phyloP scores from a whole-genome alignment of 257 asterid species.

The Solanum verrucosum region DNA sequence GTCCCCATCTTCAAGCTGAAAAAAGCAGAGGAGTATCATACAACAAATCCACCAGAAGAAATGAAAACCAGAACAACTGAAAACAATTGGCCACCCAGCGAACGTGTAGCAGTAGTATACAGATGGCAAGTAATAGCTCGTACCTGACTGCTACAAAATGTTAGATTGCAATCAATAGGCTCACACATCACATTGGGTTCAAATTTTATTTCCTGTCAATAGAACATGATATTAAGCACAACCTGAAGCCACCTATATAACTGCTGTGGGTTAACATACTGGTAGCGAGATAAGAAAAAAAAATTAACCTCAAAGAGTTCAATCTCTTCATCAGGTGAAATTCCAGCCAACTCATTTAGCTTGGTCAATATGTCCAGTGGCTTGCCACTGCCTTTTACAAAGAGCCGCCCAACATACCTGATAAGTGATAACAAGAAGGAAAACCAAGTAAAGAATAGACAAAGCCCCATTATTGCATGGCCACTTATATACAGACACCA shows the following conservation, averaged over 20 bases:
- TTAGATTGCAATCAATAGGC: conserved; percentile 46
- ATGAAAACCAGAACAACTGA: not conserved
- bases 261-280: not conserved
- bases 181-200: conserved; percentile 80
- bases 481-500: not conserved
- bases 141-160: conserved; percentile 60
- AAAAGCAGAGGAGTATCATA: conserved; percentile 6
- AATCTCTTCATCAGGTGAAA: conserved; percentile 62
- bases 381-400: conserved; percentile 56
- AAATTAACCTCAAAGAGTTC: conserved; percentile 64
- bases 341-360: conserved; percentile 69
- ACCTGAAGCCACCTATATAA: not conserved
- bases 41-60: not conserved
- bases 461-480: not conserved
- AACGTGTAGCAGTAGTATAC: not conserved
- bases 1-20: conserved; percentile 81
- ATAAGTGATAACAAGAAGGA: conserved; percentile 16
- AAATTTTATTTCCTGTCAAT: conserved; percentile 63
- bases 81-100: not conserved
- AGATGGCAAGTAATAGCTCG: not conserved
- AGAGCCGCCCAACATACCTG: conserved; percentile 67
- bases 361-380: conserved; percentile 49
- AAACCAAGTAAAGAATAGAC: not conserved
- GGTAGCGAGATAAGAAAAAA: not conserved
- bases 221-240: not conserved